Conservation (phyloP, 1,284 basidiomycete genomes). For the Ceratobasidium sp. region DNA sequence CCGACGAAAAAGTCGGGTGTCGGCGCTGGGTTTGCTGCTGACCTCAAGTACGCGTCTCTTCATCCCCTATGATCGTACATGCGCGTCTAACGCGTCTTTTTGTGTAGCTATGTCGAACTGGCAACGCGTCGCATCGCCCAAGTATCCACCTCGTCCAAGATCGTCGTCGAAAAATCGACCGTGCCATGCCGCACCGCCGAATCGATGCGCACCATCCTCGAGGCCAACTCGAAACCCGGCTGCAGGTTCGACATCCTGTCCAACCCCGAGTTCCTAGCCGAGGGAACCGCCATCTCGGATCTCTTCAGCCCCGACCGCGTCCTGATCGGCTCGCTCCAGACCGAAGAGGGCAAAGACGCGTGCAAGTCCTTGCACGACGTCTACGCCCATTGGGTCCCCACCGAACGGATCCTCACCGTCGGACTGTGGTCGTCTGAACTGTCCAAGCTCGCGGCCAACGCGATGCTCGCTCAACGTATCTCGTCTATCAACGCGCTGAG, state of each 20-base stretch:
- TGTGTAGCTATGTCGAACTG: slow-evolving; percentile 87
- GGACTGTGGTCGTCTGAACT: slow-evolving; percentile 99
- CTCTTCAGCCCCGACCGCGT: slow-evolving; percentile 93
- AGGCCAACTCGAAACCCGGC: slow-evolving; percentile 93
- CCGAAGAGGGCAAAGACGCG: slow-evolving; percentile 83
- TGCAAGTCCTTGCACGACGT: slow-evolving; percentile 80
- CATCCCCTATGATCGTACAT: slow-evolving; percentile 17
- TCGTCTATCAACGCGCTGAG: slow-evolving; percentile 98
- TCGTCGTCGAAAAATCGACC: slow-evolving; percentile 99
- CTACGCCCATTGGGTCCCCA: slow-evolving; percentile 97
- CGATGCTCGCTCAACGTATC: slow-evolving; percentile 98
- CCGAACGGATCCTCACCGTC: slow-evolving; percentile 87
- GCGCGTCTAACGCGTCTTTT: slow-evolving; percentile 28
- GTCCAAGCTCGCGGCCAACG: slow-evolving; percentile 96
- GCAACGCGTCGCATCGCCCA: slow-evolving; percentile 96
- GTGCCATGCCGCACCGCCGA: slow-evolving; percentile 98
- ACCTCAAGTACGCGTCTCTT: slow-evolving; percentile 80
- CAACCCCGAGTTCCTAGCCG: slow-evolving; percentile 98
- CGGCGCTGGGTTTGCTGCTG: slow-evolving; percentile 96
- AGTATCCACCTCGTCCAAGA: slow-evolving; percentile 91
- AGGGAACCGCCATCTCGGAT: slow-evolving; percentile 95
- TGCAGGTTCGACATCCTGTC: slow-evolving; percentile 98
- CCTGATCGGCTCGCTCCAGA: slow-evolving; percentile 94
- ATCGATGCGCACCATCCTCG: slow-evolving; percentile 98
- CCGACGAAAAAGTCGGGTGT: slow-evolving; percentile 98